Conservation (phyloP, 106 monocot genomes). For the Cymbidium sinense region DNA sequence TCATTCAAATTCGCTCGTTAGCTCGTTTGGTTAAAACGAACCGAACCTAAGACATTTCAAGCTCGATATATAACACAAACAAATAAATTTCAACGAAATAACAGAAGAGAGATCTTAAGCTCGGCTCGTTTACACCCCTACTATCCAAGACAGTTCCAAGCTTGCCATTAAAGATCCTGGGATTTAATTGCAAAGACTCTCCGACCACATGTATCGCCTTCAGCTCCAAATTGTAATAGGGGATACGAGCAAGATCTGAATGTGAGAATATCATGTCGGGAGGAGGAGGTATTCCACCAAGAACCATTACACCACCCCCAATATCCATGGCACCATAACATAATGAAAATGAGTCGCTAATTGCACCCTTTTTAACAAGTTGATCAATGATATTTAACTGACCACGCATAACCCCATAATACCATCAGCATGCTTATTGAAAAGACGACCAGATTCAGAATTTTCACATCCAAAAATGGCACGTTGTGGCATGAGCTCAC, state of each 20-base stretch:
- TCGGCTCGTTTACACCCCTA: too few species aligned
- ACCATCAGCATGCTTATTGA: constrained; percentile 91
- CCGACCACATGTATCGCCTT: too few species aligned
- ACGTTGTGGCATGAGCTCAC: constrained; percentile 58
- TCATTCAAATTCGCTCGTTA: too few species aligned
- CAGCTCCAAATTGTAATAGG: constrained; percentile 92
- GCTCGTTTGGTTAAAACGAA: too few species aligned
- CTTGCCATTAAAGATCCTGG: constrained; percentile 56
- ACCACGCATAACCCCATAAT: constrained; percentile 93
- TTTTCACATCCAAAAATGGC: constrained; percentile 93
- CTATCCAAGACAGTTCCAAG: constrained; percentile 94
- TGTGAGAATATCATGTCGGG: constrained; percentile 69
- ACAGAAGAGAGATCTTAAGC: too few species aligned
- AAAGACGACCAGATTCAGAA: constrained; percentile 81
- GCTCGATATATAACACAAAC: too few species aligned
- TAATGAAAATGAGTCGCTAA: too few species aligned
- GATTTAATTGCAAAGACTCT: constrained; percentile 56
- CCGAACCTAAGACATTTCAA: too few species aligned
- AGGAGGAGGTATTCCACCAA: too few species aligned
- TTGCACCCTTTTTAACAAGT: too few species aligned
- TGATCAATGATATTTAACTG: constrained; percentile 77
- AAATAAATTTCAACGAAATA: too few species aligned
- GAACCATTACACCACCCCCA: constrained; percentile 94
- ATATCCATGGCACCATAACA: constrained; percentile 95
- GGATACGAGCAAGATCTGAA: constrained; percentile 76